These are phyloP conservation scores for Botryobasidium botryosum DNA, from an alignment of 768 basidiomycete genomes.

Conservation along the genomic window DNA sequence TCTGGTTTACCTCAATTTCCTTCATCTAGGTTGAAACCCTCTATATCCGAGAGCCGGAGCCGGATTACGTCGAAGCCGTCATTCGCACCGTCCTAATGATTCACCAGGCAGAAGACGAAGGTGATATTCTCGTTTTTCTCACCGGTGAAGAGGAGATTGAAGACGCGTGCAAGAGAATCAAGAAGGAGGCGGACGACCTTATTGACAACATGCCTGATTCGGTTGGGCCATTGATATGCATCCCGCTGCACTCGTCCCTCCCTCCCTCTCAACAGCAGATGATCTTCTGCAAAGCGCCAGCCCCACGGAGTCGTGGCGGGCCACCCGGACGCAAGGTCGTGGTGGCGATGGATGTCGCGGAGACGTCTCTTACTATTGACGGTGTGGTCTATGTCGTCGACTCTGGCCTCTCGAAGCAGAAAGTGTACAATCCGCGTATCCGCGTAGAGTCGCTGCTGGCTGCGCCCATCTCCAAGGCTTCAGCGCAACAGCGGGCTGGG, in stretches of 20 bases:
- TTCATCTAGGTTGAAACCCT: no score
- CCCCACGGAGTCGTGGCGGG: background rate
- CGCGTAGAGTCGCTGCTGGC: conserved; percentile 22
- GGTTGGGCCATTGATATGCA: conserved; percentile 27
- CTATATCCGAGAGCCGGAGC: conserved; percentile 81
- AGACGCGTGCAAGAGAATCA: conserved; percentile 86
- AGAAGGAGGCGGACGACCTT: conserved; percentile 75
- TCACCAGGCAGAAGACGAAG: conserved; percentile 82
- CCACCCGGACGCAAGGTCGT: conserved; percentile 24
- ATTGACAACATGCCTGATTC: conserved; percentile 47
- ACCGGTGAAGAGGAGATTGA: conserved; percentile 99
- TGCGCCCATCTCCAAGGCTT: conserved; percentile 22
- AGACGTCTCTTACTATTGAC: conserved; percentile 30
- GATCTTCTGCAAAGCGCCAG: conserved; percentile 20
- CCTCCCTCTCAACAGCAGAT: conserved; percentile 24
- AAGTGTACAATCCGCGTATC: conserved; percentile 22
- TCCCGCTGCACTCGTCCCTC: conserved; percentile 25
- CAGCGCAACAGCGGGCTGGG: conserved; percentile 28
- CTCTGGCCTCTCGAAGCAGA: conserved; percentile 27
- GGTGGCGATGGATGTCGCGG: conserved; percentile 30
- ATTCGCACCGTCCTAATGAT: conserved; percentile 95
- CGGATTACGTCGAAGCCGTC: conserved; percentile 92
- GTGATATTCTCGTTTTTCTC: conserved; percentile 86
- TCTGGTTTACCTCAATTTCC: no score
- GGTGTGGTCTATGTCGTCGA: conserved; percentile 29